Evolutionary conservation across 2,329 filamentous ascomycete genomes (phyloP), one percentile per base, ranked within the genome.

Genomic region (Colletotrichum incanum): DNA sequence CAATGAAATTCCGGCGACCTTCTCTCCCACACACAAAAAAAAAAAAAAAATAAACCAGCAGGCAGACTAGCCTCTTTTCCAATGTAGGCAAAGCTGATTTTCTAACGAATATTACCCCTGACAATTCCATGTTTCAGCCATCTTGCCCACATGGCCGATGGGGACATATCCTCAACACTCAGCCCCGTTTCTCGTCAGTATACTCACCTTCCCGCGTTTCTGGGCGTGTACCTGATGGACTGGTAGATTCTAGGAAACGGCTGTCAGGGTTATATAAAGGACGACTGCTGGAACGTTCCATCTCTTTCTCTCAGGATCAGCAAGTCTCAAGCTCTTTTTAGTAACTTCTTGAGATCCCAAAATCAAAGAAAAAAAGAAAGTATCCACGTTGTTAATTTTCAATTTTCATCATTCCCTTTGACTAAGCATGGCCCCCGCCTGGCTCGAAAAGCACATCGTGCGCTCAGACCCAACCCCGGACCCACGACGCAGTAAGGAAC

Each of bases 391-490:
- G n/a, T n/a, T n/a, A n/a, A n/a, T n/a, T n/a, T n/a, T n/a, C n/a
- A n/a, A n/a, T n/a, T n/a, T n/a, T n/a, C 39, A 41, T 41, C 18
- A 39, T 2, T 34, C 59, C 26, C 26, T 31, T 31, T 6, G 34
- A 20, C 31, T 31, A 18, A 65, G 26, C 12, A 69, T 69, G 66
- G 59, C 66, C n/a, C 50, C 66, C n/a, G 59, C 37, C 16, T 69
- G 66, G 66, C 66, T 69, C 11, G 66, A 69, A 54, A 68, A 69
- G 14, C 37, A 34, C 39, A 64, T 69, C 23, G 59, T 69, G 47
- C 59, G 60, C 31, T 20, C 4, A n/a, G 59, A 69, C 59, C 18
- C 59, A 20, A 65, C 47, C 16, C 66, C 66, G 5, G 66, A 69
- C 28, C 39, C 60, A 28, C 66, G 47, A 34, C 66, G 66, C 66